These are phyloP conservation scores for Auricularia auricula-judae DNA, from an alignment of 768 basidiomycete genomes.

Conservation along the genomic window DNA sequence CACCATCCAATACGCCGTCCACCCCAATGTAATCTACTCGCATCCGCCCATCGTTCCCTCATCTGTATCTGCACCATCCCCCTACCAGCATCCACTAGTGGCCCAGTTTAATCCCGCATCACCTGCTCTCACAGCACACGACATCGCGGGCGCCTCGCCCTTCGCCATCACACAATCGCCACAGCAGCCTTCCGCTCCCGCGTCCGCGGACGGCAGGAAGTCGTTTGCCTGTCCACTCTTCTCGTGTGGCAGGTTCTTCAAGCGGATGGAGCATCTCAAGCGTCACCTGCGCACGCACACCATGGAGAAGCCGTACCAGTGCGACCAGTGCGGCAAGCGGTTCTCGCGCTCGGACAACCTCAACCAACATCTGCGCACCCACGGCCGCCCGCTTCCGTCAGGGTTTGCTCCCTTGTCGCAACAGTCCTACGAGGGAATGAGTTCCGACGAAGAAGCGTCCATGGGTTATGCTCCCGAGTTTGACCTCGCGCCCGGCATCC, in stretches of 20 bases:
- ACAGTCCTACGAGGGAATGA: neutral
- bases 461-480: neutral
- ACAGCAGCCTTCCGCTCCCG: constrained; percentile 12
- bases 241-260: constrained; percentile 79
- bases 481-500: neutral
- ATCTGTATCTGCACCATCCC: neutral
- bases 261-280: constrained; percentile 86
- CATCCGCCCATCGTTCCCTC: neutral
- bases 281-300: constrained; percentile 84
- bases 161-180: constrained; percentile 8
- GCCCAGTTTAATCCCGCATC: constrained; percentile 3
- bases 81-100: neutral
- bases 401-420: neutral
- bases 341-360: constrained; percentile 88
- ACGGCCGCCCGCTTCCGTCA: constrained; percentile 30
- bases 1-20: neutral
- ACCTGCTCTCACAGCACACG: constrained; percentile 1
- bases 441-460: neutral
- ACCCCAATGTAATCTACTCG: neutral
- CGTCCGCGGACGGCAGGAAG: constrained; percentile 5
- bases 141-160: constrained; percentile 1
- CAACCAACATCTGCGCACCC: constrained; percentile 76
- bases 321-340: constrained; percentile 61
- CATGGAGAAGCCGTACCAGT: constrained; percentile 74
- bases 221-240: constrained; percentile 75